A percentile compares a stretch with the other conserved stretches of the same genome.
Evolutionary conservation across 805 yeast species (phyloP).

Genomic region (Candida ovalis): DNA sequence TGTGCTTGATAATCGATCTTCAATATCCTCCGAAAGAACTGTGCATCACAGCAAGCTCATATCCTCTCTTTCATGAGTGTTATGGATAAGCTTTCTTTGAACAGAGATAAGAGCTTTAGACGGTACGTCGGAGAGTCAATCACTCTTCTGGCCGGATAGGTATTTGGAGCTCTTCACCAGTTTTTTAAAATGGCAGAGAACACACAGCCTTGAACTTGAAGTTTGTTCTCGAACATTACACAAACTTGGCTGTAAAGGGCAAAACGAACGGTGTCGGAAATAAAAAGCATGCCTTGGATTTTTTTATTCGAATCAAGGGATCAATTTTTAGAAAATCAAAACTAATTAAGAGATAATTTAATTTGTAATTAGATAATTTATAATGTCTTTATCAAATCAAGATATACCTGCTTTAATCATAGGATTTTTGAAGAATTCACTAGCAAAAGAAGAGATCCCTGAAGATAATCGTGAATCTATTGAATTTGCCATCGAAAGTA

Average conservation of each 20-base stretch:
- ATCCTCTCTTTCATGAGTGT: too few species aligned
- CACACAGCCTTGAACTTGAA: neutral
- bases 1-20: too few species aligned
- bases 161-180: too few species aligned
- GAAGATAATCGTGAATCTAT: conserved; percentile 84
- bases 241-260: neutral
- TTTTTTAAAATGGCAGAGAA: neutral
- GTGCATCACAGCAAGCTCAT: too few species aligned
- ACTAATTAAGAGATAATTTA: neutral
- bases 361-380: neutral
- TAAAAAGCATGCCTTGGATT: neutral
- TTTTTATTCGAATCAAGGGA: too few species aligned
- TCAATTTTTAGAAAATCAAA: too few species aligned
- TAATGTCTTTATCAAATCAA: conserved; percentile 49
- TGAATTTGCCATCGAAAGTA: conserved; percentile 91
- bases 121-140: too few species aligned
- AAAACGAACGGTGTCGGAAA: neutral
- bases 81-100: too few species aligned
- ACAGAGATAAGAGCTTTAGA: too few species aligned
- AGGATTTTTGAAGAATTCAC: conserved; percentile 59
- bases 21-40: too few species aligned
- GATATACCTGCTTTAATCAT: conserved; percentile 73
- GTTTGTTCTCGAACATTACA: neutral
- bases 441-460: conserved; percentile 57
- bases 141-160: too few species aligned